Evolutionary conservation across 495 filamentous ascomycete genomes (phyloP), one percentile per base, ranked within the genome.

Genomic region (Pyronema omphalodes): DNA sequence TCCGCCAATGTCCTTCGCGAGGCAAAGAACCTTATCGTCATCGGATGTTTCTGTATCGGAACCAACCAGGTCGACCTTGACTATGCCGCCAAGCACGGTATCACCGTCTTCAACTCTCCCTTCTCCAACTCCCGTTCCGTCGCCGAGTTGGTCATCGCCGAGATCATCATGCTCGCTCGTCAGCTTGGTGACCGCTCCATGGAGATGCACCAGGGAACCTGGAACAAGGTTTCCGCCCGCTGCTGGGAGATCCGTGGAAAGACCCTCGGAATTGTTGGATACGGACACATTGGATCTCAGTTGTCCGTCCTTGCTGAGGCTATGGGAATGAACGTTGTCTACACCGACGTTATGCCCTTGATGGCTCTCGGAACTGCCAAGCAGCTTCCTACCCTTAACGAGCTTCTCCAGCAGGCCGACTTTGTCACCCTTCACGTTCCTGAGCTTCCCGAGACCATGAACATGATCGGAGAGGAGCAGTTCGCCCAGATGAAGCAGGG

Each of bases 231-330:
- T 55, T 91, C 85, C 73, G 78, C 74, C 62, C 85, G 82, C 62
- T 96, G 91, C 76, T 95, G 93, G 89, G 93, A 96, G 67, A 84
- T 99, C 57, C 80, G 93, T 59, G 93, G 93, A 62, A 99, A 99
- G 73, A 95, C 88, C 34, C 75, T 99, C 43, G 89, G 84, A 83
- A 96, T 99, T 53, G 79, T 99, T 55, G 93, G 93, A 15, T 96
- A 99, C 65, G 93, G 93, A 46, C 93, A 99, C 61, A 96, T 99
- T 61, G 93, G 93, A 57, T 89, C 85, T 51, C 93, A 99, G 67
- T 73, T 99, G 48, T 95, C 89, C 1, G 93, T 99, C 37, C 73
- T 99, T 50, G 87, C 89, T 18, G 93, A 99, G 68, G 79, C 89
- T 17, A 93, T 99, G 84, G 89, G 93, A 23, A 94, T 99, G 88